Evolutionary conservation across 2,329 filamentous ascomycete species (phyloP), one percentile per base, ranked within the genome.

Genomic region (Diplodia mutila): DNA sequence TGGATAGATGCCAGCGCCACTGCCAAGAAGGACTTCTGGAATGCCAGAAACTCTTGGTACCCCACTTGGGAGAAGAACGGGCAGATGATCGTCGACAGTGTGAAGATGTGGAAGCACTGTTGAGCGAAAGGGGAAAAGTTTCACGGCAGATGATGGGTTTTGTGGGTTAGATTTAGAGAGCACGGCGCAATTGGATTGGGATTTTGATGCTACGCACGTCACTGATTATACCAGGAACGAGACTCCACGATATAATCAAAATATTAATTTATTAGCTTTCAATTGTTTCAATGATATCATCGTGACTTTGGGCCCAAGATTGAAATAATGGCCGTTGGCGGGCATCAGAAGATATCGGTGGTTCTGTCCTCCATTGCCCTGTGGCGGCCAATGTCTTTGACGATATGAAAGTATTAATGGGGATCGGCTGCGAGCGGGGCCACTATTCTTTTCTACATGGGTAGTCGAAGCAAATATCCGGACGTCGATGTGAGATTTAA

Each of bases 101-200:
- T 71, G 3, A 71, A 71, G 61, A 71, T 71, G 69, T 71, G 70
- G 70, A 52, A 66, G 52, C 54, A 71, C 21, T 67, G 65, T 14
- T 67, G n/a, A n/a, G n/a, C n/a, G n/a, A 39, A 66, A 23, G 37
- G 57, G n/a, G 9, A 3, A 49, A 3, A 32, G 3, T 46, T 21
- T 46, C n/a, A 46, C n/a, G 42, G 42, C n/a, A 2, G 78, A 77
- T 46, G 42, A 46, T 46, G n/a, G 18, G 18, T 46, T 46, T 46
- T 21, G 18, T 8, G 42, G 42, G 18, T 46, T 46, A 21, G 42
- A 46, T 8, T 46, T 46, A 46, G 42, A 29, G 73, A 69, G 52
- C 70, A 69, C 32, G 74, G 75, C 39, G 84, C 76, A 55, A 76
- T 75, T 11, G 54, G 68, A 12, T 70, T 86, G 67, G 81, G 42